Evolutionary conservation across 225 moss, liverwort and hornwort genomes (phyloP).

Genomic region (Rhytidiadelphus loreus): DNA sequence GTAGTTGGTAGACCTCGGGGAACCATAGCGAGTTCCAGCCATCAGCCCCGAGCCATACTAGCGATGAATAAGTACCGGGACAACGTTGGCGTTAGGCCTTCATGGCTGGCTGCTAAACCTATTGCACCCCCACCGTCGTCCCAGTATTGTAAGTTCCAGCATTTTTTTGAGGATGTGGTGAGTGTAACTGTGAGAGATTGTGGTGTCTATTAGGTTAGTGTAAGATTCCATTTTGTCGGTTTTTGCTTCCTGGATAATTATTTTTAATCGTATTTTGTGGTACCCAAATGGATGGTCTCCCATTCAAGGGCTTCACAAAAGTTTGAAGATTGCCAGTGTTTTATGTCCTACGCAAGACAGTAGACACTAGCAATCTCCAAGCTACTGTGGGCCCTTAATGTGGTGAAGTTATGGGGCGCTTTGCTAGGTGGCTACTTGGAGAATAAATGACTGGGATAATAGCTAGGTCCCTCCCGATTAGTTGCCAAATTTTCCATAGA

Average conservation of each 20-base stretch:
- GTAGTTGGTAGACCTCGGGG: conserved; percentile 6
- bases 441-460: neutral
- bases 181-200: neutral
- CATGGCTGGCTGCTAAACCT: conserved; percentile 44
- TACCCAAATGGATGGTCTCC: neutral
- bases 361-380: neutral
- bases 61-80: conserved; percentile 78
- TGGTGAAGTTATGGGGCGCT: neutral
- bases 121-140: conserved; percentile 1
- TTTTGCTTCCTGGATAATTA: neutral
- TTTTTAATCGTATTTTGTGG: neutral
- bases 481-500: neutral
- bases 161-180: neutral
- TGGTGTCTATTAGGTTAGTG: neutral
- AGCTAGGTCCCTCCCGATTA: too few relatives aligned
- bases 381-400: neutral
- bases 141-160: conserved; percentile 3
- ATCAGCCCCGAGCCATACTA: conserved; percentile 62
- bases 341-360: neutral
- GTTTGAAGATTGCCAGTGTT: neutral
- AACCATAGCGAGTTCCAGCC: conserved; percentile 2
- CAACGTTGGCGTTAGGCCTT: conserved; percentile 48
- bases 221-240: neutral
- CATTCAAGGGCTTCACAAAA: neutral
- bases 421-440: neutral